Evolutionary conservation across 225 moss, liverwort and hornwort species (phyloP).

Genomic region (Marchantia polymorpha): DNA sequence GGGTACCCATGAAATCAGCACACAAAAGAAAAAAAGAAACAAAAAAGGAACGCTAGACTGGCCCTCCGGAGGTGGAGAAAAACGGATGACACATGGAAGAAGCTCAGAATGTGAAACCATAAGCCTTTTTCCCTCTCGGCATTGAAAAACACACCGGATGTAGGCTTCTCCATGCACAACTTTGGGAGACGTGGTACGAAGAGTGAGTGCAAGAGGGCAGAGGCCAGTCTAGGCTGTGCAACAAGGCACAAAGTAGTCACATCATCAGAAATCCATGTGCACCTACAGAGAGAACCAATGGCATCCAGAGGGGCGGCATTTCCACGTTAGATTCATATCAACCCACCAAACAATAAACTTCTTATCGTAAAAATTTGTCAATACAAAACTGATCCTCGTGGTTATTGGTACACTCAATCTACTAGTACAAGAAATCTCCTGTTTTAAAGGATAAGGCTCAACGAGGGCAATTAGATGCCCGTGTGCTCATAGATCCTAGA

Average conservation of each 20-base stretch:
- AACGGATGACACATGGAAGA: neutral
- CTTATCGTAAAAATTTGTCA: neutral
- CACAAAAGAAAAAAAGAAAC: too few species aligned
- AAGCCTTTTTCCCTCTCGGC: too few species aligned
- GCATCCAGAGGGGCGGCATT: neutral
- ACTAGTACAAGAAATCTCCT: neutral
- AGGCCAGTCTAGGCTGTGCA: too few species aligned
- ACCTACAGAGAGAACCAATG: too few species aligned
- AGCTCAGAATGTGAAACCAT: too few species aligned
- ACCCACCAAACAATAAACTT: neutral
- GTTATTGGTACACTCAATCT: conserved; percentile 11
- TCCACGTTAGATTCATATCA: neutral
- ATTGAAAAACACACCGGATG: too few species aligned
- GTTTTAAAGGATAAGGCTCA: neutral
- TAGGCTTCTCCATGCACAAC: too few species aligned
- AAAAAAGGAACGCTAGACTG: neutral
- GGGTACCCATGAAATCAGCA: neutral
- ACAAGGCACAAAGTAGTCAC: too few species aligned
- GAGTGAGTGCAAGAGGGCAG: too few species aligned
- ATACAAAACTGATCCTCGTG: neutral
- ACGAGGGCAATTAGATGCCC: neutral
- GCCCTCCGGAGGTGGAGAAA: neutral
- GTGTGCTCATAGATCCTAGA: too few species aligned
- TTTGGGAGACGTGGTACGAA: too few species aligned
- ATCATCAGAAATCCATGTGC: too few species aligned